phyloP scores from a whole-genome alignment of 306 rosid species.

The Lablab purpureus region DNA sequence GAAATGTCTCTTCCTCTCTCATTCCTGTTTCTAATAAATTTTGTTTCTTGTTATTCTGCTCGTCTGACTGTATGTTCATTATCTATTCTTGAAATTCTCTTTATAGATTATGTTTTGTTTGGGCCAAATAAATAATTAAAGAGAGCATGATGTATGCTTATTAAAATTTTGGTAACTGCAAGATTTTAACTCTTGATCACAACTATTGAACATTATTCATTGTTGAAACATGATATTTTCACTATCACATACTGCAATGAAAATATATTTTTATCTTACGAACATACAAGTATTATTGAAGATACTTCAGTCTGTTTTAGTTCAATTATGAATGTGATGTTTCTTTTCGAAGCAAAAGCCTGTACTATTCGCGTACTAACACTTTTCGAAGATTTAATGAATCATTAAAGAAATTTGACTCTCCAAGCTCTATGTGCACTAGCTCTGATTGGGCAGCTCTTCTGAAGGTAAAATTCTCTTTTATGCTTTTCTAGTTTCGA shows the following conservation, averaged over 20 bases:
- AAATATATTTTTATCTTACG: neutral
- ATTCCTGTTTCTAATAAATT: neutral
- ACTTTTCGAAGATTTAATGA: conserved; percentile 24
- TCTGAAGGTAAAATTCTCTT: conserved; percentile 64
- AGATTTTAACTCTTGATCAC: conserved; percentile 11
- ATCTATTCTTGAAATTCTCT: conserved; percentile 37
- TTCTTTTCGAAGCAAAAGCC: conserved; percentile 33
- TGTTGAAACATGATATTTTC: conserved; percentile 34
- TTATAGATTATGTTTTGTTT: conserved; percentile 35
- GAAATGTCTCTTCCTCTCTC: conserved; percentile 6
- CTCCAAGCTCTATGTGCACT: conserved; percentile 88
- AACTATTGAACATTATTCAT: conserved; percentile 24
- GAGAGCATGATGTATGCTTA: conserved; percentile 29
- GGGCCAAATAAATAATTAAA: conserved; percentile 20
- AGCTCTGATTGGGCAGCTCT: conserved; percentile 88
- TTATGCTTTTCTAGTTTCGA: conserved; percentile 34
- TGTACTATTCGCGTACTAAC: conserved; percentile 39
- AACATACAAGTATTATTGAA: conserved; percentile 19
- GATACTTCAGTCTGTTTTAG: conserved; percentile 37
- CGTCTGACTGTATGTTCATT: neutral
- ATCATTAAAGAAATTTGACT: conserved; percentile 81
- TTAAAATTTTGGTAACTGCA: conserved; percentile 5
- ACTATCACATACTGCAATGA: conserved; percentile 18
- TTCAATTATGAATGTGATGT: conserved; percentile 36
- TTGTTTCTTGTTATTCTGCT: conserved; percentile 37